Evolutionary conservation across 2,329 filamentous ascomycete genomes (phyloP), one percentile per base, ranked within the genome.

Genomic region (Chaetomium sp.): DNA sequence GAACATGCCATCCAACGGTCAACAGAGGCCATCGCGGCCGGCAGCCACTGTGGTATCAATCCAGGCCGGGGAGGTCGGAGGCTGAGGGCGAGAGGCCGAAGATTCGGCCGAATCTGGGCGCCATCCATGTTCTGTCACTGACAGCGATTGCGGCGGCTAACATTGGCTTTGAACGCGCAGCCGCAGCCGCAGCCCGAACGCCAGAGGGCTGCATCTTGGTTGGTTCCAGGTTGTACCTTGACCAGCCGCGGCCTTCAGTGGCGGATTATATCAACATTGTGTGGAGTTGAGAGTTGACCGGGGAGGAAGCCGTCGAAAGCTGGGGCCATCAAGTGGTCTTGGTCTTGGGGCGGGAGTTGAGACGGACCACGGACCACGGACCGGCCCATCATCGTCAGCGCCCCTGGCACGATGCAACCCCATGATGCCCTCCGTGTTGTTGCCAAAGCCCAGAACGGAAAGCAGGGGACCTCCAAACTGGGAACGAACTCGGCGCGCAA

Each of bases 391-490:
- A 31, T 47, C 23, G 19, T 2, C 56, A 31, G 35, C 35, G 42
- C 29, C 55, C 62, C 57, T 58, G 31, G 58, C 60, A 27, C 53
- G 57, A 66, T 63, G 64, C 64, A 60, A 66, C 64, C 57, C 54
- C 57, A 60, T 57, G 58, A 35, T 58, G 63, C 31, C 42, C 16
- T 42, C 54, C 33, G 25, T 57, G 35, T 56, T 58, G 53, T 54
- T 57, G 45, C 56, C 31, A 23, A 10, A 8, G 53, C 60, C 53
- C 38, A 53, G 47, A 66, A 55, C 4, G 64, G 64, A 58, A 60
- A 58, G 19, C 54, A 59, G 55, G 38, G 9, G 4, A n/a, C 13
- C 13, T 19, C 64, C 33, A 33, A 51, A 64, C 49, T 38, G 38
- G 65, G 53, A 61, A 55, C 61, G 54, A 53, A 38, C 53, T n/a